phyloP scores from a whole-genome alignment of 345 rosid species.

The Brassica juncea region DNA sequence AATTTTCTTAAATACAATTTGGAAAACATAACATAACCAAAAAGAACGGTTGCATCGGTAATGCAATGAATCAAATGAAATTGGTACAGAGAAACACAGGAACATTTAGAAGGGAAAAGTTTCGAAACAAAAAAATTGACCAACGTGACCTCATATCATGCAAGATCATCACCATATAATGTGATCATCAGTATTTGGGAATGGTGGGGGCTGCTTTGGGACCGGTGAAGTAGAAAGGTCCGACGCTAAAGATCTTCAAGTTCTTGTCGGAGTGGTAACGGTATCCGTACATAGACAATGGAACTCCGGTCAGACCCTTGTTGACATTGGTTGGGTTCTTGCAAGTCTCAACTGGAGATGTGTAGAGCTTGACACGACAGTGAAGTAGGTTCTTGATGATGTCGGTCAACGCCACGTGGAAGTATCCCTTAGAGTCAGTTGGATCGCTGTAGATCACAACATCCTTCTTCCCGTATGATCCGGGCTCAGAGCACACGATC shows the following conservation, averaged over 20 bases:
- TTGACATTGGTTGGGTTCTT: constrained; percentile 13
- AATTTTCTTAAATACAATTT: constrained; percentile 3
- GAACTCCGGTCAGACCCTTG: constrained; percentile 9
- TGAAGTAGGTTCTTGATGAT: neutral
- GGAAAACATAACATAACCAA: neutral
- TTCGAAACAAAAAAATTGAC: neutral
- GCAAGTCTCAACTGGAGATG: constrained; percentile 5
- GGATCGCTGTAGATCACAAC: constrained; percentile 10
- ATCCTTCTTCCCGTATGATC: neutral
- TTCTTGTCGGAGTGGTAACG: neutral
- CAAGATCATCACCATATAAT: neutral
- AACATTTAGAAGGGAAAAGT: neutral
- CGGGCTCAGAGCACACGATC: neutral
- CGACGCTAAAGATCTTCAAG: neutral
- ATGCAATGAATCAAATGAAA: neutral
- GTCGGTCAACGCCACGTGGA: neutral
- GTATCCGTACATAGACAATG: constrained; percentile 7
- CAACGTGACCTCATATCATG: neutral
- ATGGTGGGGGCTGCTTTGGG: neutral
- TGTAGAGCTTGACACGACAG: constrained; percentile 1
- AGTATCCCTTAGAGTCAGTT: neutral
- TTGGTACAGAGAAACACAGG: neutral
- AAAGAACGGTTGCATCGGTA: constrained; percentile 10
- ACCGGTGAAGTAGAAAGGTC: constrained; percentile 6
- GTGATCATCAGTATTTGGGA: neutral